phyloP scores from a whole-genome alignment of 139 green algal species.

The Chlorella sp. region DNA sequence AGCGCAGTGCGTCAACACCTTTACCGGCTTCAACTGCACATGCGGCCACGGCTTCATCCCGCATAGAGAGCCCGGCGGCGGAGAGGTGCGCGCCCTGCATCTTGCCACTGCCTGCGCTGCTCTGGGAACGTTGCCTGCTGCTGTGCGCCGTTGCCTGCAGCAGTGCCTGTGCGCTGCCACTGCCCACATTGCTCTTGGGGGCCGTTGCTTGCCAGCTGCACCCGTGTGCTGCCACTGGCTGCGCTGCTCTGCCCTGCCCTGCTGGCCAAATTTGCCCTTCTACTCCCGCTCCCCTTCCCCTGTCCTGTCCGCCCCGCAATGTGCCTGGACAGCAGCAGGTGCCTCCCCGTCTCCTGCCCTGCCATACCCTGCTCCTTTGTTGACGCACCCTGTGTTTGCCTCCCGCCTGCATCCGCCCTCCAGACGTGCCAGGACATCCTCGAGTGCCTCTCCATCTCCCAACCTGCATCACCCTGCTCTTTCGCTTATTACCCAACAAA shows the following conservation, averaged over 20 bases:
- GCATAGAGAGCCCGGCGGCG: slow-evolving; percentile 39
- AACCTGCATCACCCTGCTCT: too few species aligned
- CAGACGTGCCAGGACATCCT: slow-evolving; percentile 79
- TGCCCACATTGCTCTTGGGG: background rate
- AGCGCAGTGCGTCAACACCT: slow-evolving; percentile 79
- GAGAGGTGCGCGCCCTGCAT: slow-evolving; percentile 40
- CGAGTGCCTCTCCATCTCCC: slow-evolving; percentile 59
- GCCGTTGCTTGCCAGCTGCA: background rate
- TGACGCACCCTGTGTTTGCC: too few species aligned
- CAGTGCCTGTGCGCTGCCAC: background rate
- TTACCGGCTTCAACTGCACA: slow-evolving; percentile 80
- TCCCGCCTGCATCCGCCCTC: too few species aligned
- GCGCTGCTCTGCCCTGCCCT: too few species aligned
- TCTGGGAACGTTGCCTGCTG: background rate
- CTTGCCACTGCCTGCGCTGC: background rate
- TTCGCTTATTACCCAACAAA: too few species aligned
- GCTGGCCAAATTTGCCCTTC: too few species aligned
- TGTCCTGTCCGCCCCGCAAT: too few species aligned
- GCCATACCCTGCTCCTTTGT: too few species aligned
- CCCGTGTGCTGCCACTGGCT: too few species aligned
- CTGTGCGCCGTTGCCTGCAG: background rate
- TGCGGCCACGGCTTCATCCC: slow-evolving; percentile 72
- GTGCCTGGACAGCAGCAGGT: slow-evolving; percentile 87
- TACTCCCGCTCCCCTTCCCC: too few species aligned
- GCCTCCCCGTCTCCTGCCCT: slow-evolving; percentile 47